Evolutionary conservation across 1,284 basidiomycete genomes (phyloP).

Genomic region (Mrakiaceae sp.): DNA sequence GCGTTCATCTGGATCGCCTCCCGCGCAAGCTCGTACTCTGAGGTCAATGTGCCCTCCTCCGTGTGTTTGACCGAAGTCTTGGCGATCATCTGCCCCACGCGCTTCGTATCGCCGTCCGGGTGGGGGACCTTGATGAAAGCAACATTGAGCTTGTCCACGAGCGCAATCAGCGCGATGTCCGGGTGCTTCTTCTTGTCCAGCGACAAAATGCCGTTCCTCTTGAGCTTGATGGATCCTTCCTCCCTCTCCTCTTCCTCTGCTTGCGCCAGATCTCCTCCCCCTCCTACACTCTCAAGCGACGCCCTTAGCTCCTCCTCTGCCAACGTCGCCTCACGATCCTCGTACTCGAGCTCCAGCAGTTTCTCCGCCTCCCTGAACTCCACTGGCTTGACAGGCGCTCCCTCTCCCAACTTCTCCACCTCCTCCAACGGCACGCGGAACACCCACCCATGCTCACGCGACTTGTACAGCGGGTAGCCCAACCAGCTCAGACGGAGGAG

Average conservation of each 20-base stretch:
- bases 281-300: slow-evolving; percentile 36
- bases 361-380: neutral
- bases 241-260: slow-evolving; percentile 18
- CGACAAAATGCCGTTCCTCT: slow-evolving; percentile 17
- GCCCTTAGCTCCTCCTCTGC: slow-evolving; percentile 36
- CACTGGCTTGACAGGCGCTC: slow-evolving; percentile 17
- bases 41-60: slow-evolving; percentile 67
- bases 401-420: neutral
- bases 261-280: slow-evolving; percentile 35
- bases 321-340: slow-evolving; percentile 37
- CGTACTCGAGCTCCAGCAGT: slow-evolving; percentile 1
- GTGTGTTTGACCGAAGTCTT: slow-evolving; percentile 84
- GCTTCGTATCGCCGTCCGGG: slow-evolving; percentile 85
- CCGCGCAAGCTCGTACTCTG: slow-evolving; percentile 44
- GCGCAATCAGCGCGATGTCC: slow-evolving; percentile 8
- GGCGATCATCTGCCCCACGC: slow-evolving; percentile 82
- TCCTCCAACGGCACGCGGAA: slow-evolving; percentile 54
- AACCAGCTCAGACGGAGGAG: slow-evolving; percentile 82
- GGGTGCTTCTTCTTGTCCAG: slow-evolving; percentile 18
- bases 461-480: slow-evolving; percentile 73
- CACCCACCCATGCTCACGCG: slow-evolving; percentile 82
- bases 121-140: slow-evolving; percentile 87
- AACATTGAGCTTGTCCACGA: slow-evolving; percentile 12
- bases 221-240: slow-evolving; percentile 6
- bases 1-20: slow-evolving; percentile 86